A percentile compares a stretch with the other conserved stretches of the same genome.
Evolutionary conservation across 441 rosid genomes (phyloP).

Genomic region (Croton setiger): DNA sequence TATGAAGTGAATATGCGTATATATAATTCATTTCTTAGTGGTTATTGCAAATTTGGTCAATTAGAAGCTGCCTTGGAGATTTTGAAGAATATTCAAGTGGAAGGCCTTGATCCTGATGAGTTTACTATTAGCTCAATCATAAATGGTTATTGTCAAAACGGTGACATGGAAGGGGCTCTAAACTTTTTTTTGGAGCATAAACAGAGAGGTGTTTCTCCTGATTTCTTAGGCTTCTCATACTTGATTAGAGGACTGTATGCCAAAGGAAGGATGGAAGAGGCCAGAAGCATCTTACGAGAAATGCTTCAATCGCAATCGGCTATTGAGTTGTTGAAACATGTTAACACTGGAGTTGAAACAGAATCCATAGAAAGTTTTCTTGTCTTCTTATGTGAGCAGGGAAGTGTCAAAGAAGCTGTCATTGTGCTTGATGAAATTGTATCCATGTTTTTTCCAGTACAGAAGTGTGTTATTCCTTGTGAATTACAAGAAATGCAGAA

Average conservation of each 20-base stretch:
- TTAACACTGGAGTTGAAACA: constrained; percentile 57
- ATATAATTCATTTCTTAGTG: constrained; percentile 64
- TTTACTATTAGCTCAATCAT: constrained; percentile 72
- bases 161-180: constrained; percentile 83
- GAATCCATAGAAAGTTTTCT: constrained; percentile 66
- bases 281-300: constrained; percentile 70
- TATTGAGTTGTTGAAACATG: constrained; percentile 50
- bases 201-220: constrained; percentile 48
- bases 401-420: constrained; percentile 70
- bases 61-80: constrained; percentile 62
- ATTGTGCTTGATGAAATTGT: constrained; percentile 65
- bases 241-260: constrained; percentile 68
- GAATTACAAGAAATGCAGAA: constrained; percentile 27
- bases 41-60: constrained; percentile 62
- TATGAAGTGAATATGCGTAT: constrained; percentile 41
- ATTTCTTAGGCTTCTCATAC: constrained; percentile 70
- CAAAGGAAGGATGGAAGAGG: constrained; percentile 94
- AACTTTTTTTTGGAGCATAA: constrained; percentile 48
- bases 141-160: constrained; percentile 61
- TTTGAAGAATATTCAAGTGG: constrained; percentile 39
- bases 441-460: constrained; percentile 38
- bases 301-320: constrained; percentile 68
- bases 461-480: constrained; percentile 28
- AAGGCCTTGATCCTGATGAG: constrained; percentile 49
- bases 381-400: constrained; percentile 66